These are phyloP conservation scores for Patellaria atrata DNA, from an alignment of 495 filamentous ascomycete species.

Conservation along the genomic window DNA sequence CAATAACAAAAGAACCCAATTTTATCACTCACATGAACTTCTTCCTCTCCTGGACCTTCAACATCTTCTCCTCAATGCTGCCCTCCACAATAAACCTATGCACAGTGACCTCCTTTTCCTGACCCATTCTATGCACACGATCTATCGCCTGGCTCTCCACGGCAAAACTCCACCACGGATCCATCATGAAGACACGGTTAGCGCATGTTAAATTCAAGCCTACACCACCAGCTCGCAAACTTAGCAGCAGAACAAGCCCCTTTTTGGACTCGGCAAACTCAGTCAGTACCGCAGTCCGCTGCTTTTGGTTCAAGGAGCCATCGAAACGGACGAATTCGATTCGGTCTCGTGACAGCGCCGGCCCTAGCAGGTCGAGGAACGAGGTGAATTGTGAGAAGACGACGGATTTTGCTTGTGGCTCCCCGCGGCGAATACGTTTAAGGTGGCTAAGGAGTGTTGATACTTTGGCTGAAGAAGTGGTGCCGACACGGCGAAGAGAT, in stretches of 20 bases:
- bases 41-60: slow-evolving; percentile 87
- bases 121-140: slow-evolving; percentile 97
- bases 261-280: slow-evolving; percentile 43
- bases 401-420: slow-evolving; percentile 66
- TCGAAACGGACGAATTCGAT: slow-evolving; percentile 80
- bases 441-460: slow-evolving; percentile 63
- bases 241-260: slow-evolving; percentile 57
- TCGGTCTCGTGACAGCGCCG: slow-evolving; percentile 51
- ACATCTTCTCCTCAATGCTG: slow-evolving; percentile 89
- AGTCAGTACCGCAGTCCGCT: slow-evolving; percentile 56
- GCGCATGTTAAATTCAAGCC: slow-evolving; percentile 85
- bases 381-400: slow-evolving; percentile 96
- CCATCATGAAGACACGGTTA: slow-evolving; percentile 91
- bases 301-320: slow-evolving; percentile 76
- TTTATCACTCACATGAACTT: slow-evolving; percentile 62
- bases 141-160: slow-evolving; percentile 97
- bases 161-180: slow-evolving; percentile 98
- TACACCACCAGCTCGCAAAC: slow-evolving; percentile 81
- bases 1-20: slow-evolving; percentile 1
- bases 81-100: slow-evolving; percentile 74
- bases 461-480: slow-evolving; percentile 76
- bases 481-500: slow-evolving; percentile 64
- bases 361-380: slow-evolving; percentile 80
- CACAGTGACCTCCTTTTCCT: slow-evolving; percentile 72
- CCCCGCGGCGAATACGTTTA: slow-evolving; percentile 42